phyloP scores from a whole-genome alignment of 2,329 filamentous ascomycete genomes.

The Cladosporium sp. region DNA sequence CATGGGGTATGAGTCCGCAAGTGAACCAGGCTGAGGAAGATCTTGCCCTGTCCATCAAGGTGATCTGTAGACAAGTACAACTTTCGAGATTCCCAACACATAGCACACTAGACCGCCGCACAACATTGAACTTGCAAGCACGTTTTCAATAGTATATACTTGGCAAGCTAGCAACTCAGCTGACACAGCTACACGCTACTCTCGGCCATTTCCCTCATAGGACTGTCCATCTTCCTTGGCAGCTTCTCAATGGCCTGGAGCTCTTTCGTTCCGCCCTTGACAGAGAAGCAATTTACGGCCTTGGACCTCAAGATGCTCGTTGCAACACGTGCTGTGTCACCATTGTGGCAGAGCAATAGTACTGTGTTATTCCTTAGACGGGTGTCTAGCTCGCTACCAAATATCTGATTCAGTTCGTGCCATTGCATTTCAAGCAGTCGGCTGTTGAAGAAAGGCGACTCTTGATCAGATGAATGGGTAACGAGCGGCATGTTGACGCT shows the following conservation, averaged over 20 bases:
- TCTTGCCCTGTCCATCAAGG: no score
- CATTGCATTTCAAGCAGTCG: conserved; percentile 44
- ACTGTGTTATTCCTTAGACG: conserved; percentile 34
- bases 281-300: conserved; percentile 24
- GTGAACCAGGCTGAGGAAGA: no score
- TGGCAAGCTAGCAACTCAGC: no score
- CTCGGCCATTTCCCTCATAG: not conserved
- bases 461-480: conserved; percentile 29
- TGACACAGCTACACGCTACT: no score
- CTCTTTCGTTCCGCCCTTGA: not conserved
- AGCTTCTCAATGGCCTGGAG: not conserved
- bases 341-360: conserved; percentile 51
- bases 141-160: no score
- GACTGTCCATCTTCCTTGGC: not conserved
- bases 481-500: conserved; percentile 31
- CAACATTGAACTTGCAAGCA: no score
- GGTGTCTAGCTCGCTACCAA: conserved; percentile 29
- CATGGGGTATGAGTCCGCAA: no score
- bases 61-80: no score
- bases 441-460: conserved; percentile 47
- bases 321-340: conserved; percentile 52
- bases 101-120: no score
- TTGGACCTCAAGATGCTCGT: conserved; percentile 52
- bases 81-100: no score
- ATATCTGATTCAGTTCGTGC: conserved; percentile 44